Percentiles rank a stretch among this genome's conserved stretches.
Evolutionary conservation across 345 rosid species (phyloP).

Genomic region (Leavenworthia alabamica): DNA sequence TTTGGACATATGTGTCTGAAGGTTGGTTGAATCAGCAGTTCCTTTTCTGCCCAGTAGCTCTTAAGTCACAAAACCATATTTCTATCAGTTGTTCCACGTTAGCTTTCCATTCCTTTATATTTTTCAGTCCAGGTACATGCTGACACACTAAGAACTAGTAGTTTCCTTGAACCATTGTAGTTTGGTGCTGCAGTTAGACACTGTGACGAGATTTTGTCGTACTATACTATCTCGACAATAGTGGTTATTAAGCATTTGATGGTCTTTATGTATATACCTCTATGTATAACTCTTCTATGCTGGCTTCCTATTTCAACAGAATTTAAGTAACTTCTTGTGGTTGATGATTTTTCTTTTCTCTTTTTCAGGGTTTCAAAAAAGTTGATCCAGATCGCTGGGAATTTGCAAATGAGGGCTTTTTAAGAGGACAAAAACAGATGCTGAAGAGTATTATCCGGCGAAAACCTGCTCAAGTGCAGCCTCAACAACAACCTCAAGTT

Average conservation of each 20-base stretch:
- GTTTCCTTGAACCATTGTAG: slow-evolving; percentile 21
- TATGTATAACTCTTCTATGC: background rate
- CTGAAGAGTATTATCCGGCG: slow-evolving; percentile 63
- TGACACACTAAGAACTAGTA: slow-evolving; percentile 18
- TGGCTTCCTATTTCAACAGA: slow-evolving; percentile 3
- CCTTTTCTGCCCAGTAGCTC: slow-evolving; percentile 26
- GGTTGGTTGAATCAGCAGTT: slow-evolving; percentile 28
- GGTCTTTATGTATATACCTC: background rate
- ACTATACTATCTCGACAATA: background rate
- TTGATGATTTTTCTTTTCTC: slow-evolving; percentile 3
- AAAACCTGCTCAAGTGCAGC: slow-evolving; percentile 60
- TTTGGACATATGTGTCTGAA: slow-evolving; percentile 29
- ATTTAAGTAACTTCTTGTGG: background rate
- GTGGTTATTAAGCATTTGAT: background rate
- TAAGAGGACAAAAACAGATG: slow-evolving; percentile 75
- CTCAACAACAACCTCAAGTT: slow-evolving; percentile 46
- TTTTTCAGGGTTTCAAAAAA: slow-evolving; percentile 75
- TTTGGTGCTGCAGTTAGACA: slow-evolving; percentile 9
- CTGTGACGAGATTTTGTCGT: slow-evolving; percentile 10
- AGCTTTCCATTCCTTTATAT: slow-evolving; percentile 27
- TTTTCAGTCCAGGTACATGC: slow-evolving; percentile 25
- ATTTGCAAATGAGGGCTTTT: slow-evolving; percentile 81
- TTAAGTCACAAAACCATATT: slow-evolving; percentile 23
- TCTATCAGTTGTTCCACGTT: slow-evolving; percentile 21
- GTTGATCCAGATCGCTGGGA: slow-evolving; percentile 90